phyloP scores from a whole-genome alignment of 2,329 filamentous ascomycete species.

The Triangularia verruculosa region DNA sequence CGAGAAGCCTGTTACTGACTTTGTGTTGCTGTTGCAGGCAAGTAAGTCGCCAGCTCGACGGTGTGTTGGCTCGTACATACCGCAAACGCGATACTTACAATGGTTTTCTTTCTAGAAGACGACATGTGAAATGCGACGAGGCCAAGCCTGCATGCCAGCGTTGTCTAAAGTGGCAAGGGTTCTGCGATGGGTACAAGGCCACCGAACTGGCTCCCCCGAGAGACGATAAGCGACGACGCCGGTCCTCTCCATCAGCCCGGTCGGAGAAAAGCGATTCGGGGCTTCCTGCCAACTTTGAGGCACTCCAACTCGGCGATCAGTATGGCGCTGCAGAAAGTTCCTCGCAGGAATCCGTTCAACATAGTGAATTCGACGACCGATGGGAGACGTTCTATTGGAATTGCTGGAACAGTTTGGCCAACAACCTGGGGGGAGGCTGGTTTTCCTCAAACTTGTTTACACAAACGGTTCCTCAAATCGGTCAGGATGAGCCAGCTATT shows the following conservation, averaged over 20 bases:
- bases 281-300: not conserved
- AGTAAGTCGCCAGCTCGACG: constrained; percentile 2
- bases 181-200: constrained; percentile 33
- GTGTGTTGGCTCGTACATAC: not conserved
- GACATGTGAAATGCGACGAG: constrained; percentile 39
- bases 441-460: constrained; percentile 38
- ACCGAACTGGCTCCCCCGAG: not conserved
- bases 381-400: constrained; percentile 28
- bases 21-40: constrained; percentile 2
- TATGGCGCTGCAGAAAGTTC: constrained; percentile 17
- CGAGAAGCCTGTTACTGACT: not conserved
- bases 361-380: constrained; percentile 1
- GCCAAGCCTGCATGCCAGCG: constrained; percentile 35
- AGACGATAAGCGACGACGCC: not conserved
- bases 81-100: not conserved
- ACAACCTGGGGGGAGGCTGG: constrained; percentile 30
- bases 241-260: not conserved
- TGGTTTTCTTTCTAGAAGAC: constrained; percentile 27
- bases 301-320: constrained; percentile 10
- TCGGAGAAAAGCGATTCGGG: constrained; percentile 4
- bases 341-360: constrained; percentile 24
- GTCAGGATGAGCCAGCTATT: constrained; percentile 34
- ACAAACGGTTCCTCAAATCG: constrained; percentile 35
- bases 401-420: constrained; percentile 26
- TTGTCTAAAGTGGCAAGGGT: constrained; percentile 37